Evolutionary conservation across 345 rosid species (phyloP).

Genomic region (Citrus glauca): DNA sequence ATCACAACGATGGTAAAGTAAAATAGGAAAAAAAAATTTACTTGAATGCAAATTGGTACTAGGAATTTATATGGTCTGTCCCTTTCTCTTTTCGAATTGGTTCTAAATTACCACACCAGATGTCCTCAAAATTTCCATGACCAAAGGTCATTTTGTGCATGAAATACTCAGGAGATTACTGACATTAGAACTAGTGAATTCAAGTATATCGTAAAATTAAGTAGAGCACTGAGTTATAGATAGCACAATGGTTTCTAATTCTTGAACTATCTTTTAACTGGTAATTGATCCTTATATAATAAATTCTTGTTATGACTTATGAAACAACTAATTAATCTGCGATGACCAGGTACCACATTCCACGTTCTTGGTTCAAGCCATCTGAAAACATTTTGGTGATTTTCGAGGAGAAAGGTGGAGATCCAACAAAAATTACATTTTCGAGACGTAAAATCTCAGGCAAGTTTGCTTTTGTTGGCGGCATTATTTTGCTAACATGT

Average conservation of each 20-base stretch:
- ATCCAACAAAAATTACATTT: conserved; percentile 64
- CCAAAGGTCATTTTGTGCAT: too few species aligned
- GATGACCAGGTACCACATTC: conserved; percentile 78
- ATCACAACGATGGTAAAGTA: conserved; percentile 85
- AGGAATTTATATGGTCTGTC: neutral
- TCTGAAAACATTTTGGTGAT: conserved; percentile 78
- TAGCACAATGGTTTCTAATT: too few species aligned
- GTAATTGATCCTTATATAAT: too few species aligned
- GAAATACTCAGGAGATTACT: too few species aligned
- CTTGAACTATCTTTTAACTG: too few species aligned
- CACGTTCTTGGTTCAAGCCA: conserved; percentile 92
- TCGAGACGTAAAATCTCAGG: conserved; percentile 51
- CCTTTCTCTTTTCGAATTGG: too few species aligned
- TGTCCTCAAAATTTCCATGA: too few species aligned
- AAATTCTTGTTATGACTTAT: neutral
- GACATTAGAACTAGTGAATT: too few species aligned
- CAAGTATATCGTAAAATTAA: too few species aligned
- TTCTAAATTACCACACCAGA: too few species aligned
- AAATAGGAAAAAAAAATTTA: neutral
- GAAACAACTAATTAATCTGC: neutral
- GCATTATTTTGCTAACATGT: conserved; percentile 4
- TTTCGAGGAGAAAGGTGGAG: conserved; percentile 88
- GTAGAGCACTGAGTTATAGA: too few species aligned
- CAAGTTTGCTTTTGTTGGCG: conserved; percentile 30
- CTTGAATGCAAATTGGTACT: neutral